These are phyloP conservation scores for Mucuna pruriens DNA, from an alignment of 306 rosid species.

Conservation along the genomic window DNA sequence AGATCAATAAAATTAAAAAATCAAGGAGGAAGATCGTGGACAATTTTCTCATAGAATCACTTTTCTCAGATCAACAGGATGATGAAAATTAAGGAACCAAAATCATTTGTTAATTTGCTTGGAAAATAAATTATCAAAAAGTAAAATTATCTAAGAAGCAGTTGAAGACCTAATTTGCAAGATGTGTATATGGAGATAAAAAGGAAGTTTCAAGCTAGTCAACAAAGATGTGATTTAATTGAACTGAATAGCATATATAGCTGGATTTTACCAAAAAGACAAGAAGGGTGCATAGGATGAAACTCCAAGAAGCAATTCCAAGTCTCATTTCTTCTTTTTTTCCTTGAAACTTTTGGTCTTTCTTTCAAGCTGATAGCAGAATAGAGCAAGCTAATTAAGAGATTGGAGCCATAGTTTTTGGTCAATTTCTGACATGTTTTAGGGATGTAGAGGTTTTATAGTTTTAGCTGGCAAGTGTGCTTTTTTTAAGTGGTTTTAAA, in stretches of 20 bases:
- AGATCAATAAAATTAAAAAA: background rate
- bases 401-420: background rate
- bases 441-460: background rate
- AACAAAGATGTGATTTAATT: background rate
- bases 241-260: background rate
- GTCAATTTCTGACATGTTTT: background rate
- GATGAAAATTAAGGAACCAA: background rate
- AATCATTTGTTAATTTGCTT: background rate
- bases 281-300: slow-evolving; percentile 44
- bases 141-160: background rate
- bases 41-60: background rate
- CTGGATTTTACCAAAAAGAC: slow-evolving; percentile 46
- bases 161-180: background rate
- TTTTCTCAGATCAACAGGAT: background rate
- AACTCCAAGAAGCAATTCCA: slow-evolving; percentile 40
- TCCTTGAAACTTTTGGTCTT: slow-evolving; percentile 17
- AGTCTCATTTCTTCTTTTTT: slow-evolving; percentile 44
- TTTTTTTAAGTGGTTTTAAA: background rate
- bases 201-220: background rate
- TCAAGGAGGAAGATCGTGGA: background rate
- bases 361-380: background rate
- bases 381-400: background rate
- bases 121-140: background rate
- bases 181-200: background rate
- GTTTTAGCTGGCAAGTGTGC: background rate